Conservation (phyloP, 805 yeast species). For the Starmerella apicola region DNA sequence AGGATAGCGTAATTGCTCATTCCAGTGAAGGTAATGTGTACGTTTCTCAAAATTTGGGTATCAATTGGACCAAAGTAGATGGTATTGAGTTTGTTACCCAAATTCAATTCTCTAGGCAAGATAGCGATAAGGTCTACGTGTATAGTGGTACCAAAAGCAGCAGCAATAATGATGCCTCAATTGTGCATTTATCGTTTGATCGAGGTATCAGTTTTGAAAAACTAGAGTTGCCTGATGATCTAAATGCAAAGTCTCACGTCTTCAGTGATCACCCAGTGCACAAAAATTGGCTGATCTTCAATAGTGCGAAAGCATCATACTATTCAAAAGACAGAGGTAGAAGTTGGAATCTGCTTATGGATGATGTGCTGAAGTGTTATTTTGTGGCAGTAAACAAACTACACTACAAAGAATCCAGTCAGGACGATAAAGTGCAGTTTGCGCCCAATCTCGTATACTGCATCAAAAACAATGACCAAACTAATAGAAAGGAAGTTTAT, state of each 20-base stretch:
- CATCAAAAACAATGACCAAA: constrained; percentile 28
- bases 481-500: constrained; percentile 23
- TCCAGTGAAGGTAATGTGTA: too few relatives aligned
- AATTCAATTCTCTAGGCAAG: constrained; percentile 50
- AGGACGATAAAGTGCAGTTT: constrained; percentile 36
- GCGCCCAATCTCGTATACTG: constrained; percentile 53
- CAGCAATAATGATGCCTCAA: too few relatives aligned
- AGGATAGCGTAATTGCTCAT: too few relatives aligned
- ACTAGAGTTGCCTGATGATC: constrained; percentile 42
- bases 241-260: constrained; percentile 29
- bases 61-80: constrained; percentile 27
- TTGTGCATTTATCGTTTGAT: constrained; percentile 52
- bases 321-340: constrained; percentile 58
- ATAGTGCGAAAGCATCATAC: constrained; percentile 41
- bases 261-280: constrained; percentile 48
- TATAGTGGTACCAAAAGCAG: constrained; percentile 40
- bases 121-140: constrained; percentile 44
- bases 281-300: constrained; percentile 51
- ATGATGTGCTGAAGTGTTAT: constrained; percentile 52
- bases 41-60: constrained; percentile 64
- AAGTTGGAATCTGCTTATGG: constrained; percentile 42
- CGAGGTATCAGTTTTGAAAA: constrained; percentile 51
- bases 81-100: constrained; percentile 24
- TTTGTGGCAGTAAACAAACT: too few relatives aligned
- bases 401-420: too few relatives aligned